Percentiles rank a stretch among this genome's conserved stretches.
These are phyloP conservation scores for Lachnellula hyalina DNA, from an alignment of 2,329 filamentous ascomycete genomes.

Conservation along the genomic window DNA sequence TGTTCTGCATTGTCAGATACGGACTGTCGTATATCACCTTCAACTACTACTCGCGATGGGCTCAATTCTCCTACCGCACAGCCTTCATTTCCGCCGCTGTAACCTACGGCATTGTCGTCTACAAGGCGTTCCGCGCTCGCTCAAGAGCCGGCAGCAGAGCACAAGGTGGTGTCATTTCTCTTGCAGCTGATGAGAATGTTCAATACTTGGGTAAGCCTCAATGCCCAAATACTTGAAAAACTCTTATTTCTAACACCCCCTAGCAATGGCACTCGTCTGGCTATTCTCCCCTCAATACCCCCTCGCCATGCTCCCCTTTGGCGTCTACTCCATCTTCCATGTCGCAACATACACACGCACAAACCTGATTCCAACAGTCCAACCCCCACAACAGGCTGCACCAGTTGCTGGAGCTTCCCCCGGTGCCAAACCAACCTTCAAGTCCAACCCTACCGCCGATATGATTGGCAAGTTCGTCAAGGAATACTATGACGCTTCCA, in stretches of 20 bases:
- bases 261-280: constrained; percentile 93
- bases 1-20: constrained; percentile 80
- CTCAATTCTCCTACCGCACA: constrained; percentile 79
- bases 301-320: constrained; percentile 86
- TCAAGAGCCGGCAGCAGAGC: constrained; percentile 66
- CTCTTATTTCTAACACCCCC: constrained; percentile 13
- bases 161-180: constrained; percentile 52
- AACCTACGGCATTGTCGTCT: constrained; percentile 97
- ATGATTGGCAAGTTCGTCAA: constrained; percentile 91
- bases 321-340: constrained; percentile 97
- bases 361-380: constrained; percentile 83
- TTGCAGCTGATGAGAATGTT: constrained; percentile 88
- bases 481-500: constrained; percentile 94
- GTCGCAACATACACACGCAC: constrained; percentile 93
- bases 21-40: constrained; percentile 79
- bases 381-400: constrained; percentile 54
- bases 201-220: constrained; percentile 80
- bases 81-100: constrained; percentile 84
- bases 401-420: constrained; percentile 50
- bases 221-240: background rate
- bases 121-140: constrained; percentile 90
- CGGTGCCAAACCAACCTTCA: constrained; percentile 50
- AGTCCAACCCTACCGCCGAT: constrained; percentile 59
- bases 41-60: constrained; percentile 75
- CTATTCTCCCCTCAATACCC: constrained; percentile 85